Base-by-base conservation (phyloP, 2,329 filamentous ascomycete genomes). In the Zymoseptoria ardabiliae region DNA sequence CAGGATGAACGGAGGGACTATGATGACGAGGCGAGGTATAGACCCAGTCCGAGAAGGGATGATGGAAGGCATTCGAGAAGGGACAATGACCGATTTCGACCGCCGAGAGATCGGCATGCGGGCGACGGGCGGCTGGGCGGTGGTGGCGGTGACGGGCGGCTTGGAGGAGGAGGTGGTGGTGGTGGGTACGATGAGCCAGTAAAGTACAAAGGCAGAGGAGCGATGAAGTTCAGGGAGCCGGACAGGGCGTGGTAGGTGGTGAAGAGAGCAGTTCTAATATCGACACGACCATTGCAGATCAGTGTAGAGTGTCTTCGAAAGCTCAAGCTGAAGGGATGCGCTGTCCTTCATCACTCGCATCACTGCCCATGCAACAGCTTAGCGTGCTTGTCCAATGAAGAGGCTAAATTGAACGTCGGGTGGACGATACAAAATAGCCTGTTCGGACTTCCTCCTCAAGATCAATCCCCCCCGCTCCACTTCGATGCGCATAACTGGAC, bases 141-240 rank as follows among this genome's bases (percentile, higher is more conserved):
- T n/a, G 64, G 55, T 23, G 59, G 61, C 22, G 61, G 57, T 28
- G 51, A 17, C 28, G 62, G 63, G 2, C 60, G 66, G 48, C 59
- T 66, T 10, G 65, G 63, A 13, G 63, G 63, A 19, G 66, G 58
- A 20, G 58, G 57, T 25, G 61, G 57, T 10, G 64, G 63, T 20
- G 63, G 65, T 49, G 68, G 69, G 17, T 61, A 68, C n/a, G 72
- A 69, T 13, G 64, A 68, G 50, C 68, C 69, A 3, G 70, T 76
- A 25, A 73, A 74, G 61, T 75, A 74, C 66, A 75, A 76, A 58
- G 74, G 74, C n/a, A 59, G 74, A 50, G 74, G 74, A 19, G 69
- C 69, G 35, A 76, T 76, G 74, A 74, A 73, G 54, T 74, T 69
- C 62, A 66, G 72, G 25, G 71, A 73, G 57, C 66, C 68, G 19